Percentiles rank a stretch among this genome's conserved stretches.
Evolutionary conservation across 345 rosid species (phyloP).

Genomic region (Passiflora organensis): DNA sequence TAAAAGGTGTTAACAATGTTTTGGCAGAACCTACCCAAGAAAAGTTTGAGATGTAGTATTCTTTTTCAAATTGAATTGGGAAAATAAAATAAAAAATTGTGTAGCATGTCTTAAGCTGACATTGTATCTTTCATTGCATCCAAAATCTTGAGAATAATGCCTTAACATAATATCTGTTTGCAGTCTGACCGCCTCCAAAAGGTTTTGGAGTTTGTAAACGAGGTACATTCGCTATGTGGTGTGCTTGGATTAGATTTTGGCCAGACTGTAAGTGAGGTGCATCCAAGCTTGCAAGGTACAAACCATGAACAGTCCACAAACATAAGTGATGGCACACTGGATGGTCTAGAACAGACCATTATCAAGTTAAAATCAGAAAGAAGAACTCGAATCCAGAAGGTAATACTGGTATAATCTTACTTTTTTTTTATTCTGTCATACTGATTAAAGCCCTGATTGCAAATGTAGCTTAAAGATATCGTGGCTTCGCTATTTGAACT

Average conservation of each 20-base stretch:
- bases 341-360: conserved; percentile 72
- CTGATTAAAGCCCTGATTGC: conserved; percentile 9
- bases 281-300: conserved; percentile 77
- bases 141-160: not conserved
- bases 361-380: conserved; percentile 62
- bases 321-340: conserved; percentile 68
- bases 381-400: conserved; percentile 71
- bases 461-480: conserved; percentile 70
- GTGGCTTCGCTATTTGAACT: conserved; percentile 54
- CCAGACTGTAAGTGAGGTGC: conserved; percentile 73
- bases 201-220: conserved; percentile 69
- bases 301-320: conserved; percentile 73
- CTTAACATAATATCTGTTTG: conserved; percentile 18
- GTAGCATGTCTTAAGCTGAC: too few species aligned
- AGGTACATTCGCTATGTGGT: conserved; percentile 78
- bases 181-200: conserved; percentile 89
- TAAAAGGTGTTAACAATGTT: too few species aligned
- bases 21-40: too few species aligned
- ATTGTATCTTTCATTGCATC: too few species aligned
- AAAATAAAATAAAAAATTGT: too few species aligned
- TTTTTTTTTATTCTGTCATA: conserved; percentile 1
- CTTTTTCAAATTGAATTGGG: too few species aligned
- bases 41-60: too few species aligned
- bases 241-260: conserved; percentile 84
- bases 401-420: conserved; percentile 16